Percentiles rank a stretch among this genome's conserved stretches.
Evolutionary conservation across 2,329 filamentous ascomycete species (phyloP).

Genomic region (Diaporthe caulivora): DNA sequence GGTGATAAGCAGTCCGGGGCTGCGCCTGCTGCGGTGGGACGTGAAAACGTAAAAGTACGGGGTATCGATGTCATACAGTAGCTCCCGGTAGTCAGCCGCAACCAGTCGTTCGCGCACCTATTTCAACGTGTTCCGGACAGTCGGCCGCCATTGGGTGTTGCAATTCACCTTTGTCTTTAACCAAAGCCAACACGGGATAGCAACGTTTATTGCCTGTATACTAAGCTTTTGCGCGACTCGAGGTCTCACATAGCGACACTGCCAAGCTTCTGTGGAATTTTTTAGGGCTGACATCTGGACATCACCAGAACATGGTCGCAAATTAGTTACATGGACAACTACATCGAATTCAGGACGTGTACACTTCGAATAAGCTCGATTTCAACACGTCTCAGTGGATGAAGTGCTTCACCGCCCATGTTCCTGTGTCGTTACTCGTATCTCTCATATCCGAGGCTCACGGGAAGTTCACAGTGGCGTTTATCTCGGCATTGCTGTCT

Average conservation of each 20-base stretch:
- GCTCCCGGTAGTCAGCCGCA: slow-evolving; percentile 28
- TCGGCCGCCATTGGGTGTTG: slow-evolving; percentile 8
- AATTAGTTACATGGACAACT: neutral
- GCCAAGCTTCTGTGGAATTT: neutral
- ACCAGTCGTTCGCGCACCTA: slow-evolving; percentile 7
- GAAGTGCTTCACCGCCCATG: neutral
- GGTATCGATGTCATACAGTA: slow-evolving; percentile 24
- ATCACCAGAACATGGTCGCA: neutral
- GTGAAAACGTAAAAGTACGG: slow-evolving; percentile 9
- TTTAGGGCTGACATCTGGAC: neutral
- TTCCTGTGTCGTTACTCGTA: no score
- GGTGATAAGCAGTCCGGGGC: slow-evolving; percentile 24
- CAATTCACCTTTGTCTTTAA: neutral
- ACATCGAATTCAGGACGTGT: neutral
- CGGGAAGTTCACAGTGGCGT: neutral
- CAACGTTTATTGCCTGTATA: neutral
- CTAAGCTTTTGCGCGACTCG: neutral
- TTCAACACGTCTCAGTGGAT: neutral
- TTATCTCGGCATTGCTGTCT: neutral
- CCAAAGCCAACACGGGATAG: neutral
- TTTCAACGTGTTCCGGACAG: slow-evolving; percentile 14
- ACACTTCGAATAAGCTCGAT: neutral
- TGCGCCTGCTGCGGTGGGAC: slow-evolving; percentile 13
- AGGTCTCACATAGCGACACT: neutral
- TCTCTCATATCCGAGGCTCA: no score